Evolutionary conservation across 306 rosid species (phyloP).

Genomic region (Hylodesmum podocarpum): DNA sequence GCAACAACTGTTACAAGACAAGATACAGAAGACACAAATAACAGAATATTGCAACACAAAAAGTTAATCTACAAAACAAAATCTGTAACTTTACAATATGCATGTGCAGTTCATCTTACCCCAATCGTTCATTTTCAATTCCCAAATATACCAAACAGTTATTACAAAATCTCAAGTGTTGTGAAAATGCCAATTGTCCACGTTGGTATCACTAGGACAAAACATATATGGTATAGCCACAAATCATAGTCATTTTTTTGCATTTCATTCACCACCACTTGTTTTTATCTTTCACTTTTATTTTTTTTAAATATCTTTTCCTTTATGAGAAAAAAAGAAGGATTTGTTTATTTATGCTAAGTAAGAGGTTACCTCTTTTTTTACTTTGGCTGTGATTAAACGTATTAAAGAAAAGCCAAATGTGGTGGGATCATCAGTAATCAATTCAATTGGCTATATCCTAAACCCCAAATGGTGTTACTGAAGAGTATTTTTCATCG

Average conservation of each 20-base stretch:
- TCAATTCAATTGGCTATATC: conserved; percentile 14
- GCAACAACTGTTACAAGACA: background rate
- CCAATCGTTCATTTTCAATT: background rate
- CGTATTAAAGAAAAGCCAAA: conserved; percentile 3
- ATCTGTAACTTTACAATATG: background rate
- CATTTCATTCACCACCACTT: conserved; percentile 20
- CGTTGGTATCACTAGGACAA: conserved; percentile 30
- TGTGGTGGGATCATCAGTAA: background rate
- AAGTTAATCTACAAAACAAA: background rate
- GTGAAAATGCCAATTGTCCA: background rate
- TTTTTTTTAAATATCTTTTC: background rate
- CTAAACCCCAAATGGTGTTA: conserved; percentile 17
- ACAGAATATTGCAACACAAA: background rate
- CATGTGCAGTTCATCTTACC: background rate
- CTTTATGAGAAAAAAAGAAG: background rate
- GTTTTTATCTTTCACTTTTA: background rate
- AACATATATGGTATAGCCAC: conserved; percentile 13
- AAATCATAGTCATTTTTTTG: conserved; percentile 31
- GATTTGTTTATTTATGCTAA: background rate
- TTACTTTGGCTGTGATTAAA: background rate
- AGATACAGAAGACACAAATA: background rate
- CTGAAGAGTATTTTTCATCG: conserved; percentile 21
- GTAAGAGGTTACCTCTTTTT: background rate
- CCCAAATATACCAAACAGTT: background rate
- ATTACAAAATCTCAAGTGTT: background rate